These are phyloP conservation scores for Pugionium cornutum DNA, from an alignment of 345 rosid species.

Conservation along the genomic window DNA sequence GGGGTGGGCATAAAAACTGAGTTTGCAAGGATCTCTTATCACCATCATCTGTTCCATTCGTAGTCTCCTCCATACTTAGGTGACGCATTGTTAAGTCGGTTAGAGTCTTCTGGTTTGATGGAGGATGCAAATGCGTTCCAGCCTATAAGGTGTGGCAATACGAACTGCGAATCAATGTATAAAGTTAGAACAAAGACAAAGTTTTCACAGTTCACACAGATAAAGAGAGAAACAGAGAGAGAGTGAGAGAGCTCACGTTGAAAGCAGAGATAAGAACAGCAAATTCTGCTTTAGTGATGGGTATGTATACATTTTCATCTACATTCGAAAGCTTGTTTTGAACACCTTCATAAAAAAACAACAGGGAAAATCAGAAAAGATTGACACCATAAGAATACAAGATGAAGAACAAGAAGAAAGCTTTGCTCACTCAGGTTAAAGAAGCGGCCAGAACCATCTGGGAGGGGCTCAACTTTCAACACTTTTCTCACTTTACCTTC, in stretches of 20 bases:
- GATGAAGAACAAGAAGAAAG: constrained; percentile 32
- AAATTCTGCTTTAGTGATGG: constrained; percentile 76
- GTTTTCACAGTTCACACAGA: background rate
- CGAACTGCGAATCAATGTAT: constrained; percentile 46
- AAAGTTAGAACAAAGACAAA: background rate
- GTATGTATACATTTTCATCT: constrained; percentile 84
- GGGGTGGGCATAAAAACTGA: background rate
- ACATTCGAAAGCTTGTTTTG: constrained; percentile 77
- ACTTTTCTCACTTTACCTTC: constrained; percentile 94
- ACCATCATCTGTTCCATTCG: constrained; percentile 67
- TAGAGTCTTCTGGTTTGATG: constrained; percentile 52
- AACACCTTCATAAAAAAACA: constrained; percentile 53
- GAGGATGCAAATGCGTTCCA: constrained; percentile 78
- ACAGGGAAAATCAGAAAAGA: background rate
- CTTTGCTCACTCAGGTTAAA: constrained; percentile 73
- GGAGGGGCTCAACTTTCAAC: constrained; percentile 90
- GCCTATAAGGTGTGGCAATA: constrained; percentile 79
- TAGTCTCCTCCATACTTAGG: constrained; percentile 74
- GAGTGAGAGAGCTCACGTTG: constrained; percentile 52
- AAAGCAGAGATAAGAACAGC: constrained; percentile 74
- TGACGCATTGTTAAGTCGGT: constrained; percentile 49
- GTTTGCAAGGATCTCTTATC: background rate
- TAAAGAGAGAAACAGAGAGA: background rate
- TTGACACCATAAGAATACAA: constrained; percentile 17
- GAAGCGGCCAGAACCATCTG: constrained; percentile 94